Conservation (phyloP, 1,284 basidiomycete genomes). For the Puccinia novopanici region DNA sequence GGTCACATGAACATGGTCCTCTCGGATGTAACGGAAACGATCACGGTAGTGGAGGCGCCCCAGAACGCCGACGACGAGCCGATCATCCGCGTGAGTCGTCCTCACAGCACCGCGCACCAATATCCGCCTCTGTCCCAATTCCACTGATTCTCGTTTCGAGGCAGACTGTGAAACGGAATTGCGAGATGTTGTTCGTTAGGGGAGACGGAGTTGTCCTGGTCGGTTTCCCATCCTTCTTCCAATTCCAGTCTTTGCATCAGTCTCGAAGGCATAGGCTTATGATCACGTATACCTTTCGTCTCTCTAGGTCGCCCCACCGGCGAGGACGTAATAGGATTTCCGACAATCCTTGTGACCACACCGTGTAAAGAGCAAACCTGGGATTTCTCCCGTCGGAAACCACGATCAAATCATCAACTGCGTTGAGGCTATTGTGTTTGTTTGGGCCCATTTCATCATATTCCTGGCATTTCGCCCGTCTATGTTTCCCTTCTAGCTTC, state of each 20-base stretch:
- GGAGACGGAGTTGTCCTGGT: constrained; percentile 60
- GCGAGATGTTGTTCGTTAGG: constrained; percentile 97
- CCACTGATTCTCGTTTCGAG: constrained; percentile 2
- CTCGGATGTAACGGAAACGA: constrained; percentile 94
- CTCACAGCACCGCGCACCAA: neutral
- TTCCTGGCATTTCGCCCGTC: too few species aligned
- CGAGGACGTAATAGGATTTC: constrained; percentile 11
- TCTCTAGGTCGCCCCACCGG: constrained; percentile 43
- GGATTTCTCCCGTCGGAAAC: too few species aligned
- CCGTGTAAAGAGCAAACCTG: too few species aligned
- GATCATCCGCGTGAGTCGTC: constrained; percentile 58
- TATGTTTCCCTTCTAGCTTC: too few species aligned
- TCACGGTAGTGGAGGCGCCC: constrained; percentile 79
- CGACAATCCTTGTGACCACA: too few species aligned
- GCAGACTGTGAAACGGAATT: constrained; percentile 86
- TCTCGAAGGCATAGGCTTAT: neutral
- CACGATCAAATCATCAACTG: neutral
- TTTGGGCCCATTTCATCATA: too few species aligned
- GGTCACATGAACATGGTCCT: constrained; percentile 99
- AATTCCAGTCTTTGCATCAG: neutral
- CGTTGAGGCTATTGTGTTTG: too few species aligned
- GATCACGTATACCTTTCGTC: neutral
- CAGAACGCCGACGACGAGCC: constrained; percentile 39
- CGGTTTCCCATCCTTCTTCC: constrained; percentile 37
- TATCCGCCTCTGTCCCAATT: neutral